phyloP scores from a whole-genome alignment of 2,329 filamentous ascomycete genomes.

The Calonectria pseudoturangicola region DNA sequence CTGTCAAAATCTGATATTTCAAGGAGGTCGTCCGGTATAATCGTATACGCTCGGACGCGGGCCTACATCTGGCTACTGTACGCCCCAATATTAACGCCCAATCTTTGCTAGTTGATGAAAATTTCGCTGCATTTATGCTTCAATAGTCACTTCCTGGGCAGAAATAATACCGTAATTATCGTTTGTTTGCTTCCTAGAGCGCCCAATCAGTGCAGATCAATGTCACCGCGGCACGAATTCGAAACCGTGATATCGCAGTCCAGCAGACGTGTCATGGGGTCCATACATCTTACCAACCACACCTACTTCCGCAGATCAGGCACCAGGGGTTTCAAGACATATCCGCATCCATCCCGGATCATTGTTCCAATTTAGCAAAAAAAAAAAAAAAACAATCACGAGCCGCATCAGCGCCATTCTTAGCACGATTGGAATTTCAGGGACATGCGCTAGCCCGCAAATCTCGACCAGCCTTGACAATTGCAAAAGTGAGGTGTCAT shows the following conservation, averaged over 20 bases:
- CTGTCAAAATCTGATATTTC: not conserved
- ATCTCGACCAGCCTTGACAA: not conserved
- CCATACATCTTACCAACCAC: not conserved
- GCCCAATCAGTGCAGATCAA: constrained; percentile 1
- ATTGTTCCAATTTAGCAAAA: not conserved
- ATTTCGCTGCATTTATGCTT: too few species aligned
- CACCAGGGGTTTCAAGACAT: constrained; percentile 14
- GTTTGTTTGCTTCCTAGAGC: too few species aligned
- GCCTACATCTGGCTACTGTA: not conserved
- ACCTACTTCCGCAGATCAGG: constrained; percentile 9
- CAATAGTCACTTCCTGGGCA: not conserved
- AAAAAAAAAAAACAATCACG: constrained; percentile 1
- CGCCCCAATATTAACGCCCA: not conserved
- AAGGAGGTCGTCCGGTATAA: not conserved
- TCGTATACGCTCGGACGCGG: not conserved
- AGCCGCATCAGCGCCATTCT: not conserved
- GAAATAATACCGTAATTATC: too few species aligned
- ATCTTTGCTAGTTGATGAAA: not conserved
- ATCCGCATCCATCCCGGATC: not conserved
- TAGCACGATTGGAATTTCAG: not conserved
- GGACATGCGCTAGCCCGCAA: not conserved
- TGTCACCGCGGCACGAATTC: not conserved
- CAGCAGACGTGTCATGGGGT: too few species aligned
- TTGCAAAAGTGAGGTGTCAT: constrained; percentile 4
- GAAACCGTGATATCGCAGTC: not conserved